Evolutionary conservation across 352 stramenopile genomes (phyloP), one percentile per base, ranked within the genome.

Genomic region (Paralagenidium karlingii): DNA sequence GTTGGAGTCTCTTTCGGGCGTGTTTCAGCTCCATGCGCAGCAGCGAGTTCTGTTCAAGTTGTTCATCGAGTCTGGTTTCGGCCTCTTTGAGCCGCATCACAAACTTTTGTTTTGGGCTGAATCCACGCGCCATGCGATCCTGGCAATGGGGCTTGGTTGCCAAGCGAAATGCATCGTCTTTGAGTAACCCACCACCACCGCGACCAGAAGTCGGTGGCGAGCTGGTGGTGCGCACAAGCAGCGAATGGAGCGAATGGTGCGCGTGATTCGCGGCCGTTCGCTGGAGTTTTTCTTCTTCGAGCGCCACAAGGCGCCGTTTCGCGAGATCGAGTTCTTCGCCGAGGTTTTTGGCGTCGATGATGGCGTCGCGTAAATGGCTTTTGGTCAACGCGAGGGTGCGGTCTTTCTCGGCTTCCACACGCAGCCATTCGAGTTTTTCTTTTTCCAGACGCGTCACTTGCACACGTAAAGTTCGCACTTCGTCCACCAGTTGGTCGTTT

Each of bases 401-500:
- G 3, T 81, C 61, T 36, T 68, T 68, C 13, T 71, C 60, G 5
- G 51, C 49, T 10, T 82, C 41, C 28, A 66, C 37, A 18, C 47
- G 53, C 16, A 58, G 44, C 24, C 79, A 34, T 7, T 56, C 61
- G 2, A 38, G 39, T 20, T 67, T 64, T 27, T 82, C 63, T 7
- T 53, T 47, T 24, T 67, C 41, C 19, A 49, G 22, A 19, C 58
- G 58, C 16, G 44, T 26, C 15, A 63, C 43, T 24, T 79, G 68
- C 13, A 68, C 41, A 28, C 73, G 55, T n/a, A 81, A 25, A 2
- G 68, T 54, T 25, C 40, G 39, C 36, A 81, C 47, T 33, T 84
- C 70, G 25, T 82, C 68, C 8, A 59, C 52, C 19, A 85, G 62
- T 31, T 81, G 68, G 24, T 58, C 65, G 43, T 85, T 82, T 41